These are phyloP conservation scores for Verticillium albo-atrum DNA, from an alignment of 2,329 filamentous ascomycete genomes.

Conservation along the genomic window DNA sequence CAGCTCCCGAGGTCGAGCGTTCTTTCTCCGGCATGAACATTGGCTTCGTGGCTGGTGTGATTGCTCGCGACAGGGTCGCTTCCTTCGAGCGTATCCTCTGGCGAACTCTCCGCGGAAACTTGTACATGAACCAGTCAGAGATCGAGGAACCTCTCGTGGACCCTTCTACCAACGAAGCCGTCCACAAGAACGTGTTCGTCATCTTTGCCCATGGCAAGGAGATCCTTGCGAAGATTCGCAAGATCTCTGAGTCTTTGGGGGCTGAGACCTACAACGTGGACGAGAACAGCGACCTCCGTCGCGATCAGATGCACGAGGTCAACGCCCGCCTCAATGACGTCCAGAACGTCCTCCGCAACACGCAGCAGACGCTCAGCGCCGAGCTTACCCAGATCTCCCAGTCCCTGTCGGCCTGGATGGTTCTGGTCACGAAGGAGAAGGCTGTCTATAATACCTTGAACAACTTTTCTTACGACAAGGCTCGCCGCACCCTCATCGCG, in stretches of 20 bases:
- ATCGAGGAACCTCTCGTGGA: conserved; percentile 92
- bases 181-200: conserved; percentile 98
- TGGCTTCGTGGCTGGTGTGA: conserved; percentile 95
- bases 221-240: conserved; percentile 96
- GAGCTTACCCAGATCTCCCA: conserved; percentile 92
- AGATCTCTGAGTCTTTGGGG: conserved; percentile 96
- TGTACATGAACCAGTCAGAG: conserved; percentile 99
- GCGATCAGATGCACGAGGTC: conserved; percentile 96
- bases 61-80: conserved; percentile 84
- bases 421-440: conserved; percentile 97
- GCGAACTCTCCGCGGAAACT: conserved; percentile 92
- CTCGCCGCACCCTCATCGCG: conserved; percentile 91
- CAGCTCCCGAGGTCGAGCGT: conserved; percentile 65
- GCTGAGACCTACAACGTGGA: conserved; percentile 96
- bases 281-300: conserved; percentile 90
- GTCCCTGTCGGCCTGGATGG: conserved; percentile 93
- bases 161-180: conserved; percentile 84
- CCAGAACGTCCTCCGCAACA: conserved; percentile 88
- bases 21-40: conserved; percentile 99
- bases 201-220: conserved; percentile 99
- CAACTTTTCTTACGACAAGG: conserved; percentile 92
- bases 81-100: conserved; percentile 97
- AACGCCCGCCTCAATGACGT: conserved; percentile 90
- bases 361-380: conserved; percentile 86
- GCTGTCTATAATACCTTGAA: conserved; percentile 94